Evolutionary conservation across 176 grass and related monocot species (phyloP).

Genomic region (Coix lacrymajobi): DNA sequence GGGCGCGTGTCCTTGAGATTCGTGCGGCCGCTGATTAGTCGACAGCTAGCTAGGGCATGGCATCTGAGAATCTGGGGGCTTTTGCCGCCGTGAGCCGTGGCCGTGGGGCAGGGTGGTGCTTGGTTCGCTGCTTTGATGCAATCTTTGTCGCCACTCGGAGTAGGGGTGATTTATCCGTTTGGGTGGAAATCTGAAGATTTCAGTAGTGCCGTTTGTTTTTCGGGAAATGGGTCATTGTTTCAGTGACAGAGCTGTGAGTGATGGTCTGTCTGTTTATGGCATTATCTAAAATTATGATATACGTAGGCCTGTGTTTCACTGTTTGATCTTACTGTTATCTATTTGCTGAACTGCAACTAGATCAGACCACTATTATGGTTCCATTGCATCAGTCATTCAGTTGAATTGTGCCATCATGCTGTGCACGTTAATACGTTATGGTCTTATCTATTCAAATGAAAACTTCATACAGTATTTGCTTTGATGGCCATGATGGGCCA

Average conservation of each 20-base stretch:
- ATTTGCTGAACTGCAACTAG: neutral
- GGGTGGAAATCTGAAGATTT: neutral
- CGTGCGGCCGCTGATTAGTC: conserved; percentile 15
- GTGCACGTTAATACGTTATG: conserved; percentile 14
- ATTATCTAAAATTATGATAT: neutral
- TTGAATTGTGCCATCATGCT: neutral
- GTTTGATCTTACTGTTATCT: neutral
- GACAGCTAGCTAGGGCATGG: neutral
- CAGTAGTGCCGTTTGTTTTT: neutral
- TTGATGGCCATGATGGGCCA: conserved; percentile 15
- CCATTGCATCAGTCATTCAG: neutral
- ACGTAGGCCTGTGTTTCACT: neutral
- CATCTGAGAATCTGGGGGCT: neutral
- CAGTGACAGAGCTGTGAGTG: neutral
- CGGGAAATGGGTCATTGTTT: neutral
- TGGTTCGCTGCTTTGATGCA: conserved; percentile 1
- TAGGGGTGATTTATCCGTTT: neutral
- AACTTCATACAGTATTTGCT: neutral
- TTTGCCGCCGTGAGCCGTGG: neutral
- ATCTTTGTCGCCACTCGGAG: conserved; percentile 12
- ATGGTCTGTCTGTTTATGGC: neutral
- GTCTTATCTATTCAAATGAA: conserved; percentile 5
- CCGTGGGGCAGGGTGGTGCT: conserved; percentile 5
- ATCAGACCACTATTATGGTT: neutral
- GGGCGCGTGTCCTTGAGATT: conserved; percentile 15